Percentiles rank a stretch among this genome's conserved stretches.
Evolutionary conservation across 179 eudicot genomes (phyloP).

Genomic region (Amaranthus tricolor): DNA sequence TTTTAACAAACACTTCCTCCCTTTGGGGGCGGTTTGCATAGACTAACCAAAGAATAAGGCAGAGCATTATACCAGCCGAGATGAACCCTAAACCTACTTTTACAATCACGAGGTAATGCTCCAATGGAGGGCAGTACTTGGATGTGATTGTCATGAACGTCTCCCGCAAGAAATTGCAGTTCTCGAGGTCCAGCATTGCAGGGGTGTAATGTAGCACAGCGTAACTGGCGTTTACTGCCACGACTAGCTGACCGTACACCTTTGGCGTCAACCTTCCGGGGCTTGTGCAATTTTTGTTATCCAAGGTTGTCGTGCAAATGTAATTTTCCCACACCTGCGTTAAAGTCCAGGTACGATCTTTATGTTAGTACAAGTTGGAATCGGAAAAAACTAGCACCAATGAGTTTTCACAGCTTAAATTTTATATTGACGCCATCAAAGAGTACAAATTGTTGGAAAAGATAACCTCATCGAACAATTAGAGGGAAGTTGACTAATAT

Average conservation of each 20-base stretch:
- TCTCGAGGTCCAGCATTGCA: constrained; percentile 63
- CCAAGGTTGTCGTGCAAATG: constrained; percentile 49
- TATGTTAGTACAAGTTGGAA: background rate
- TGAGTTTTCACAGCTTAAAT: too few relatives aligned
- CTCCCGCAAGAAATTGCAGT: constrained; percentile 82
- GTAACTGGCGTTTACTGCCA: constrained; percentile 67
- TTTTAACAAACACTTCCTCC: constrained; percentile 78
- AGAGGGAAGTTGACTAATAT: too few relatives aligned
- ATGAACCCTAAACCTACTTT: constrained; percentile 73
- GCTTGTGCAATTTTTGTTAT: constrained; percentile 47
- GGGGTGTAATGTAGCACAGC: constrained; percentile 84
- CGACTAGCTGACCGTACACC: constrained; percentile 59
- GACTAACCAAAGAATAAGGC: constrained; percentile 79
- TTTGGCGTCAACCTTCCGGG: constrained; percentile 70
- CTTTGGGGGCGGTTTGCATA: constrained; percentile 87
- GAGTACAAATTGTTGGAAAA: too few relatives aligned
- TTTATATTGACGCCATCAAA: too few relatives aligned
- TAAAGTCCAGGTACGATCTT: background rate
- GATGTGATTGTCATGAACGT: constrained; percentile 61
- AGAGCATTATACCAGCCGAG: constrained; percentile 83
- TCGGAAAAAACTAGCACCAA: too few relatives aligned
- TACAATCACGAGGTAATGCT: constrained; percentile 52
- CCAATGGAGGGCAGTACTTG: constrained; percentile 57
- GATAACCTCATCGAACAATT: too few relatives aligned
- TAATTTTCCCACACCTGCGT: constrained; percentile 83